A percentile compares a stretch with the other conserved stretches of the same genome.
phyloP scores from a whole-genome alignment of 2,329 filamentous ascomycete genomes.

The Blastomyces gilchristii region DNA sequence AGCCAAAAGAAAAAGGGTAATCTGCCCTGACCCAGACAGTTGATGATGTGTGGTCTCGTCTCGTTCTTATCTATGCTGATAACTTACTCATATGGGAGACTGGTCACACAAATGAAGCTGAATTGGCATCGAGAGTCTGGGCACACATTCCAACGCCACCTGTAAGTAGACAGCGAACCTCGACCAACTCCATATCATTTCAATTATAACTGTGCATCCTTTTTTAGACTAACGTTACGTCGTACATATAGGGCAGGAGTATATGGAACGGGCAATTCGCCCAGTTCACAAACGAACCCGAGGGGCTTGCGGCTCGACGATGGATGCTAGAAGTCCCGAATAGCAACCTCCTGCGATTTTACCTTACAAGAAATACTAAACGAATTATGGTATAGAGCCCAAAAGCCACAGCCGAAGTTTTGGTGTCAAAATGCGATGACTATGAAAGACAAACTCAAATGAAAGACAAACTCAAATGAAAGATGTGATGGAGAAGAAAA shows the following conservation, averaged over 20 bases:
- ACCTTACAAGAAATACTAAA: slow-evolving; percentile 52
- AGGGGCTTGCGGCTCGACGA: slow-evolving; percentile 29
- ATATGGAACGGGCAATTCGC: slow-evolving; percentile 40
- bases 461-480: slow-evolving; percentile 48
- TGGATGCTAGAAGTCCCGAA: slow-evolving; percentile 55
- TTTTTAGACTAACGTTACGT: not conserved
- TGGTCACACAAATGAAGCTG: not conserved
- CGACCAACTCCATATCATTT: not conserved
- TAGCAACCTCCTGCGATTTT: slow-evolving; percentile 59
- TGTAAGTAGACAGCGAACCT: slow-evolving; percentile 26
- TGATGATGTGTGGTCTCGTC: too few relatives aligned
- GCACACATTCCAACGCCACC: slow-evolving; percentile 44
- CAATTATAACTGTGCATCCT: not conserved
- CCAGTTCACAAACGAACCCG: slow-evolving; percentile 29
- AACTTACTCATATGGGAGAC: not conserved
- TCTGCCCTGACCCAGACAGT: too few relatives aligned
- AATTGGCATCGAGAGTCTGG: not conserved
- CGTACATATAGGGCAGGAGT: slow-evolving; percentile 24
- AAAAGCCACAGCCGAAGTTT: slow-evolving; percentile 58
- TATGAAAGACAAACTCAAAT: slow-evolving; percentile 54
- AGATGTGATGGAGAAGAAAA: slow-evolving; percentile 25
- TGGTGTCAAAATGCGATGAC: slow-evolving; percentile 59
- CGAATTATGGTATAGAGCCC: slow-evolving; percentile 52
- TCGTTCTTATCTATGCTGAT: not conserved
- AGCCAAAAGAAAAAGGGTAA: too few relatives aligned